A percentile compares a stretch with the other conserved stretches of the same genome.
Conservation (phyloP, 192 early-diverging fungal species). For the Gamsiella multidivaricata region DNA sequence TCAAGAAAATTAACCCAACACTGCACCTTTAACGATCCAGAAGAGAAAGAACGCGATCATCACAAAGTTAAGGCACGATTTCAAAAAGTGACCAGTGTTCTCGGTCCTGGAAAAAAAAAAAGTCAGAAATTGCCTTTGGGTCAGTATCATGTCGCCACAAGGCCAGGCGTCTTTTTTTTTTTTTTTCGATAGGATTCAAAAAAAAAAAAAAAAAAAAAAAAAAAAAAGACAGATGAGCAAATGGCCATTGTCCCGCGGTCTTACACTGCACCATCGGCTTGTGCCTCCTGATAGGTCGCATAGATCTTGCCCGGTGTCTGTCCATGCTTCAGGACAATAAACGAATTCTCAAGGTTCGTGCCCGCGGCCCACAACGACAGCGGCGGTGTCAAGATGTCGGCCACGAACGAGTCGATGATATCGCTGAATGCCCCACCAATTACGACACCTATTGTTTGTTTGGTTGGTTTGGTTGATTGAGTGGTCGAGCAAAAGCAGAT, state of each 20-base stretch:
- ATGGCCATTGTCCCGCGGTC: too few relatives aligned
- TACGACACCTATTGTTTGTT: conserved; percentile 56
- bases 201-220: not conserved
- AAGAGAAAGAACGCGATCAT: conserved; percentile 41
- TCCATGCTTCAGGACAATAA: conserved; percentile 52
- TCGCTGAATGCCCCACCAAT: conserved; percentile 54
- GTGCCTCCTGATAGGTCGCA: conserved; percentile 51
- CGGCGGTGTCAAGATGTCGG: conserved; percentile 55
- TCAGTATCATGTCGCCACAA: too few relatives aligned
- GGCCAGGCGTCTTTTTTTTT: not conserved
- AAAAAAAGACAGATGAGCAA: too few relatives aligned
- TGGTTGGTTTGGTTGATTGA: too few relatives aligned
- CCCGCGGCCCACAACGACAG: conserved; percentile 50
- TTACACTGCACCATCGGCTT: conserved; percentile 58
- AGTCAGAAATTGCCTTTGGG: too few relatives aligned
- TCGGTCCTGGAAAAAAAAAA: conserved; percentile 28
- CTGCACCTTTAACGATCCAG: conserved; percentile 43
- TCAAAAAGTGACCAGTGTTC: conserved; percentile 52
- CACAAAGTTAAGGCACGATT: conserved; percentile 39
- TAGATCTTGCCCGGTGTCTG: conserved; percentile 20
- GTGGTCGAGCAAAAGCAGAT: not conserved
- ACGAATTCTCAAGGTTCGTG: conserved; percentile 57
- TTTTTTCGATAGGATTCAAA: not conserved
- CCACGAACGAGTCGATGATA: conserved; percentile 55
- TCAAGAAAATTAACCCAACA: not conserved